These are phyloP conservation scores for Fusarium udum DNA, from an alignment of 2,329 filamentous ascomycete species.

Conservation along the genomic window DNA sequence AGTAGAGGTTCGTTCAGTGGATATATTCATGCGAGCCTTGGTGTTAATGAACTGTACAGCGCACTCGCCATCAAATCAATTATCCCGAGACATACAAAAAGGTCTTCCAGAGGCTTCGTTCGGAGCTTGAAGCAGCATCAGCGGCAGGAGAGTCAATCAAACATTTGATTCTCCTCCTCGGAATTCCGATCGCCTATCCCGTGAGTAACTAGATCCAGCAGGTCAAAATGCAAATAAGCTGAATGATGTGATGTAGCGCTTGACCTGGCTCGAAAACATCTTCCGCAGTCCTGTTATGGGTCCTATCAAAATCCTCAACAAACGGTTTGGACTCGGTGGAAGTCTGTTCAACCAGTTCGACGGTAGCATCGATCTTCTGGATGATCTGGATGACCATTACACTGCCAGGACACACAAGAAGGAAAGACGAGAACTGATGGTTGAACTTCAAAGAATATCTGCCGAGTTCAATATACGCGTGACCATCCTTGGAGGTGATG, in stretches of 20 bases:
- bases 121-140: slow-evolving; percentile 76
- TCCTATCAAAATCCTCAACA: slow-evolving; percentile 88
- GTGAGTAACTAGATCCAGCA: slow-evolving; percentile 54
- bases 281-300: slow-evolving; percentile 86
- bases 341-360: slow-evolving; percentile 94
- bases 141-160: slow-evolving; percentile 79
- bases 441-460: slow-evolving; percentile 83
- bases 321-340: slow-evolving; percentile 86
- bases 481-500: slow-evolving; percentile 93
- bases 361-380: slow-evolving; percentile 89
- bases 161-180: slow-evolving; percentile 86
- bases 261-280: slow-evolving; percentile 97
- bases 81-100: slow-evolving; percentile 90
- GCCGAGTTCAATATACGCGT: slow-evolving; percentile 88
- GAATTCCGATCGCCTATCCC: slow-evolving; percentile 87
- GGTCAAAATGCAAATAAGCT: background rate
- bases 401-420: slow-evolving; percentile 91
- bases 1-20: slow-evolving; percentile 70
- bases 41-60: slow-evolving; percentile 63
- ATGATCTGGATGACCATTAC: slow-evolving; percentile 96
- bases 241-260: slow-evolving; percentile 60
- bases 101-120: slow-evolving; percentile 79
- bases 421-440: slow-evolving; percentile 81
- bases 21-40: background rate
- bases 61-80: slow-evolving; percentile 92